Evolutionary conservation across 768 basidiomycete genomes (phyloP).

Genomic region (Fomitopsis serialis): DNA sequence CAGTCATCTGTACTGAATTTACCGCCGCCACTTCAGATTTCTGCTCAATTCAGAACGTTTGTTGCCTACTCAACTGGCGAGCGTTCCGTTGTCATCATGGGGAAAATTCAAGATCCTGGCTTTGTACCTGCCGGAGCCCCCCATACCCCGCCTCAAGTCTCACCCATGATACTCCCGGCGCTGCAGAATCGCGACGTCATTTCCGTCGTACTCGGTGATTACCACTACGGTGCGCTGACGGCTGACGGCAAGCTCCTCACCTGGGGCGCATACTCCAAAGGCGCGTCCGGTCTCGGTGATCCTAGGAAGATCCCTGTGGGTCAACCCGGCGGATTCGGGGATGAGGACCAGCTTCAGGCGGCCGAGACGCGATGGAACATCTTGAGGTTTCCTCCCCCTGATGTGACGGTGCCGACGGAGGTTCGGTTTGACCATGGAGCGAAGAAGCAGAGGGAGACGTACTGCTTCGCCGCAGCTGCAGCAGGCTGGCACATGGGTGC

Average conservation of each 20-base stretch:
- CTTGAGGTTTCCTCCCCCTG: constrained; percentile 26
- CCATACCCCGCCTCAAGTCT: background rate
- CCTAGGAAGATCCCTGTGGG: constrained; percentile 49
- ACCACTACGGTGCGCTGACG: constrained; percentile 86
- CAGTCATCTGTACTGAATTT: background rate
- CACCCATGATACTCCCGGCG: constrained; percentile 60
- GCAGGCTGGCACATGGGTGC: constrained; percentile 93
- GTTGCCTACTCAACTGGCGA: constrained; percentile 73
- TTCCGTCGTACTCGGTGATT: constrained; percentile 87
- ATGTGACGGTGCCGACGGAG: constrained; percentile 56
- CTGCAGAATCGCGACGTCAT: constrained; percentile 79
- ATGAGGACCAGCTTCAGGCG: constrained; percentile 22
- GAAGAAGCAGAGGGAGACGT: constrained; percentile 47
- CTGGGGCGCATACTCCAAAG: constrained; percentile 73
- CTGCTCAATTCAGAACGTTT: constrained; percentile 80
- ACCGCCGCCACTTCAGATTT: constrained; percentile 45
- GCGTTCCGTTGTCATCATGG: constrained; percentile 71
- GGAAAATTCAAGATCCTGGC: constrained; percentile 36
- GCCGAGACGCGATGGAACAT: constrained; percentile 19
- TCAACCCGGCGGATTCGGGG: constrained; percentile 29
- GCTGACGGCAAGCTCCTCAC: constrained; percentile 69
- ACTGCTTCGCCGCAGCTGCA: constrained; percentile 78
- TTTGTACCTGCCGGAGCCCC: background rate
- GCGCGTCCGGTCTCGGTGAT: constrained; percentile 85
- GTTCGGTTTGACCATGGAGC: constrained; percentile 66